Base-by-base conservation (phyloP, 768 basidiomycete genomes). In the Coprinellus aureogranulatus region DNA sequence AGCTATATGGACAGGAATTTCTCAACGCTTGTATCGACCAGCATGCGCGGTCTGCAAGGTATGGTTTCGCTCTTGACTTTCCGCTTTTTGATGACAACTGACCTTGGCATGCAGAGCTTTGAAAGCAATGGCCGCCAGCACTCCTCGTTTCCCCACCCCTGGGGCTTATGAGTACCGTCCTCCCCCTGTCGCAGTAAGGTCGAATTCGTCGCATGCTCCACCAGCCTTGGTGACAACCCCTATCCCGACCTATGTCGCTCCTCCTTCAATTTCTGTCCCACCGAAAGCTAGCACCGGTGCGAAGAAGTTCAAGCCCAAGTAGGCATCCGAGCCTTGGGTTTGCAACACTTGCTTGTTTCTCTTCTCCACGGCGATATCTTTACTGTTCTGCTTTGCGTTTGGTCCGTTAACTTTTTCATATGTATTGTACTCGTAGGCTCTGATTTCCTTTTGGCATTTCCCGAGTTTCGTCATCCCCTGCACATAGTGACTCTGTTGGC, bases 291-390 rank as follows among this genome's bases (percentile, higher is more conserved):
- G 10, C 25, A 34, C 31, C 12, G 50, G 31, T 39, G 34, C 20
- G 1, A 52, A 52, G 16, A 52, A 52, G 50, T 52, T 52, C 50
- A 34, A 52, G 31, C 50, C 50, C 50, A 52, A 39, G 31, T 52
- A 52, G 23, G 9, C 41, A 18, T n/a, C 20, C 34, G 34, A 34
- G 34, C 8, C 8, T 34, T 14, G n/a, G 8, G 14, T 34, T 14
- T 34, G 14, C 6, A 14, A 6, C 34, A 6, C 34, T 34, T 34
- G 6, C 34, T 34, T 34, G 34, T 14, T 34, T 34, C 6, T 14
- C 8, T 34, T 34, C 34, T 34, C 8, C 14, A 6, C 14, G 34
- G 34, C 34, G 8, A n/a, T n/a, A n/a, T n/a, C n/a, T n/a, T n/a
- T n/a, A n/a, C 34, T 34, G 34, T 6, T 34, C 34, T 6, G 8